Base-by-base conservation (phyloP, 352 stramenopile genomes). In the Globisporangium yorkense region DNA sequence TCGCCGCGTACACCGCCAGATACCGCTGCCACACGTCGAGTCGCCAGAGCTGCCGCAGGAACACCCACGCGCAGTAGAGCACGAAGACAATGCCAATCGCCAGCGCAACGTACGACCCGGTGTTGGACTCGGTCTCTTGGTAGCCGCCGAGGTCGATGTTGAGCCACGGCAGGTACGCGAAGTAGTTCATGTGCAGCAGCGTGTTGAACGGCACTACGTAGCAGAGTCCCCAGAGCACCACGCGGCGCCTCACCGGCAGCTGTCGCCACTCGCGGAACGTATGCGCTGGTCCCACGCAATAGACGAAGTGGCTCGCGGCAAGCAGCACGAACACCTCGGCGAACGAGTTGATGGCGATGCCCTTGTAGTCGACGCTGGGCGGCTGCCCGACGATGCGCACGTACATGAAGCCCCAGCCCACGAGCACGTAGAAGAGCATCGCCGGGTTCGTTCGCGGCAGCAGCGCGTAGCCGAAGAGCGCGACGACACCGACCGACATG, bases 351-450 rank as follows among this genome's bases (percentile, higher is more conserved):
- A 91, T 67, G 2, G 62, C 62, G 46, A 89, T 83, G 20, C 33
- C 52, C 12, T 55, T 57, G 57, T 93, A 93, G 65, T 93, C 64
- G 35, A 84, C 65, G 51, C 72, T 80, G 15, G 66, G 61, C 4
- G 84, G 74, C 49, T 89, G 77, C 1, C 77, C 81, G 21, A 91
- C 65, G 20, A 92, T 44, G 5, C 74, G 66, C 50, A 87, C 77
- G 61, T 91, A 93, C 54, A 90, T 77, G 54, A 89, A 90, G 13
- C 81, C 84, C 72, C 74, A 93, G 13, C 55, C 56, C 3, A 89
- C 68, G 9, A 91, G 62, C 39, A 59, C 43, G 29, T 79, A 72
- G 62, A 81, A 91, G 39, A 92, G 72, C 48, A 78, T 62, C 20
- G 46, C 51, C 2, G 73, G 50, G 16, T 71, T 75, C 12, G 67